Evolutionary conservation across 768 basidiomycete genomes (phyloP).

Genomic region (Steccherinum ochraceum): DNA sequence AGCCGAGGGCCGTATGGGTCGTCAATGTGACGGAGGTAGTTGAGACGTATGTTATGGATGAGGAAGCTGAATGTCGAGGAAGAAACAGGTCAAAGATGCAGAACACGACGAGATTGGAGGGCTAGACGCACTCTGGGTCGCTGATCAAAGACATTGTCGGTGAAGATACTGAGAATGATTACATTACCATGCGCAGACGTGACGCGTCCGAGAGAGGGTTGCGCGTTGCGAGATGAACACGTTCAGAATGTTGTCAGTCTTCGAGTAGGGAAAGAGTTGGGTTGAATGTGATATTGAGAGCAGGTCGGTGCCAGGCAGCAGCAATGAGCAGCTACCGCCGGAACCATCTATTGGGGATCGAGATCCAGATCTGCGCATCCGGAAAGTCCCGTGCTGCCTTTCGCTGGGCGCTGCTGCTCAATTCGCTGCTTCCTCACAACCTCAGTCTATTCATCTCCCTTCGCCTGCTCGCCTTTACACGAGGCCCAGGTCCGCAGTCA

Average conservation of each 20-base stretch:
- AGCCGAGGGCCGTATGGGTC: slow-evolving; percentile 81
- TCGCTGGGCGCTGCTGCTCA: not conserved
- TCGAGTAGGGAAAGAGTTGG: too few species aligned
- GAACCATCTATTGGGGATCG: not conserved
- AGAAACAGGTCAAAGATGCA: not conserved
- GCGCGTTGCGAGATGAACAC: too few species aligned
- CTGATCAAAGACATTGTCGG: slow-evolving; percentile 52
- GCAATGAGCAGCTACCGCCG: not conserved
- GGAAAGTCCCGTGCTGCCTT: not conserved
- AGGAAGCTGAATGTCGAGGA: slow-evolving; percentile 62
- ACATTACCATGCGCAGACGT: not conserved
- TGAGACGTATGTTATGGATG: slow-evolving; percentile 79
- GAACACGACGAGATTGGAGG: not conserved
- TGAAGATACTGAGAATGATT: not conserved
- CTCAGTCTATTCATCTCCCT: not conserved
- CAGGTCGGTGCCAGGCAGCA: too few species aligned
- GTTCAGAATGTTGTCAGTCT: too few species aligned
- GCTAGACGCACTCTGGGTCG: slow-evolving; percentile 47
- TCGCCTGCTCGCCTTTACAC: too few species aligned
- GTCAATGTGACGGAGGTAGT: slow-evolving; percentile 83
- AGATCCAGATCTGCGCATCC: not conserved
- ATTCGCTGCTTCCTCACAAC: not conserved
- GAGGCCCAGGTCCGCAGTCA: not conserved
- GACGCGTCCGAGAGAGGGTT: not conserved
- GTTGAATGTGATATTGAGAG: too few species aligned